Evolutionary conservation across 169 alveolate species (phyloP), one percentile per base, ranked within the genome.

Genomic region (Plasmodium cynomolgi): DNA sequence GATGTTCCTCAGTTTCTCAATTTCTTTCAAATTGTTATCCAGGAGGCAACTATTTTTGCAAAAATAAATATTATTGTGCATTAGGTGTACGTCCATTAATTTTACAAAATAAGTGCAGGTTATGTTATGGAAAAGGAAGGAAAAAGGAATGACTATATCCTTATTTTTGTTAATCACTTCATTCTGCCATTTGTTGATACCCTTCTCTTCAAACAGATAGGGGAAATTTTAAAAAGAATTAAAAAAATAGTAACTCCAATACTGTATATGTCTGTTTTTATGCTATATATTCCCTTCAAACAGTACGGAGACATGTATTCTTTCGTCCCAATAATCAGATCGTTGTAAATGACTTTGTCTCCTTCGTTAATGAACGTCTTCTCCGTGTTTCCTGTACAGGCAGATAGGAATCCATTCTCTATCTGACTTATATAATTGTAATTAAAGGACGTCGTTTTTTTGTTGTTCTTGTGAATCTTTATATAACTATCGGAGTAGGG

Each of bases 201-300:
- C 3, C 6, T 58, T 77, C 13, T 62, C 94, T 34, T 88, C 94
- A 80, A 88, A 88, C 47, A 79, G 33, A 17, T 88, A 88, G 13
- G 94, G 94, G 34, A 88, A 88, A 80, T 81, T 88, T 88, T 88
- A 88, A 88, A 88, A 80, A 88, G 62, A 15, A 88, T 88, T 88
- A 88, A 79, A 80, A 80, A 88, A 62, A 88, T 80, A 23, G 94
- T 88, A 34, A 88, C 94, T 9, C 94, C 94, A 23, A 88, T 44
- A 47, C 94, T 88, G 31, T 88, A 88, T 37, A 88, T 88, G 47
- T 88, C 94, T 34, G 94, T 88, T 41, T 47, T 88, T 62, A 58
- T 80, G 72, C 94, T 88, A 54, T 88, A 88, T 62, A 80, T 77
- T 23, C 94, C 94, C 74, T 80, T 88, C 47, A 88, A 81, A 37